Conservation (phyloP, 1,284 basidiomycete genomes). For the Malassezia dermatis region DNA sequence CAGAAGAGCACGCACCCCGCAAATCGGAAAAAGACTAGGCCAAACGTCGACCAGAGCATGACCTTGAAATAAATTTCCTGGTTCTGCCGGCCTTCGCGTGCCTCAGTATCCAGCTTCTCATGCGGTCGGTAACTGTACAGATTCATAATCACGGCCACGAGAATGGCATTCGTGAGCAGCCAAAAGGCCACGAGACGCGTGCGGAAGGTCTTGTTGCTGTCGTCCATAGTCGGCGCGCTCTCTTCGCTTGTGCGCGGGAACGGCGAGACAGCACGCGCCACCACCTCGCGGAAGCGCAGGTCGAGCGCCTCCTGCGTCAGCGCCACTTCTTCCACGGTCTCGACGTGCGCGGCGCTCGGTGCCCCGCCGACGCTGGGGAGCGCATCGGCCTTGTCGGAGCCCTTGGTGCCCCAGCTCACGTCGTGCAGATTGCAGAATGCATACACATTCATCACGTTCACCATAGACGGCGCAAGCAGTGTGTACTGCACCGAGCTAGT, state of each 20-base stretch:
- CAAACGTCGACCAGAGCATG: slow-evolving; percentile 83
- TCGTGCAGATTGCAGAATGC: slow-evolving; percentile 63
- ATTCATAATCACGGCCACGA: slow-evolving; percentile 73
- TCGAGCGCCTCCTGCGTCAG: slow-evolving; percentile 71
- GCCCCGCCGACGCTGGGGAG: slow-evolving; percentile 75
- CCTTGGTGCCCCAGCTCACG: slow-evolving; percentile 85
- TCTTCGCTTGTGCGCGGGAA: slow-evolving; percentile 59
- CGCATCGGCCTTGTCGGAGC: slow-evolving; percentile 86
- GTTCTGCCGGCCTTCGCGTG: slow-evolving; percentile 30
- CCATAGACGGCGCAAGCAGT: slow-evolving; percentile 77
- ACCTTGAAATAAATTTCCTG: slow-evolving; percentile 60
- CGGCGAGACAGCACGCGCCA: slow-evolving; percentile 79
- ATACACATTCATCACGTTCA: slow-evolving; percentile 87
- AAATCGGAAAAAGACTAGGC: slow-evolving; percentile 67
- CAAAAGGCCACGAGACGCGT: slow-evolving; percentile 47
- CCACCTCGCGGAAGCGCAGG: slow-evolving; percentile 83
- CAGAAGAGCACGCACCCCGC: slow-evolving; percentile 41
- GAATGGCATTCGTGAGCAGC: slow-evolving; percentile 48
- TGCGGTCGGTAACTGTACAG: slow-evolving; percentile 50
- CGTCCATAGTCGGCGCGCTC: slow-evolving; percentile 68
- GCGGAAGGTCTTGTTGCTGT: slow-evolving; percentile 48
- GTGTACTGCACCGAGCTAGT: slow-evolving; percentile 86
- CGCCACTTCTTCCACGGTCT: slow-evolving; percentile 53
- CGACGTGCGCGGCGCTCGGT: slow-evolving; percentile 40
- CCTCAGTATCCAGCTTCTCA: slow-evolving; percentile 52